Base-by-base conservation (phyloP, 1,284 basidiomycete species). In the Spongispora temasekensis region DNA sequence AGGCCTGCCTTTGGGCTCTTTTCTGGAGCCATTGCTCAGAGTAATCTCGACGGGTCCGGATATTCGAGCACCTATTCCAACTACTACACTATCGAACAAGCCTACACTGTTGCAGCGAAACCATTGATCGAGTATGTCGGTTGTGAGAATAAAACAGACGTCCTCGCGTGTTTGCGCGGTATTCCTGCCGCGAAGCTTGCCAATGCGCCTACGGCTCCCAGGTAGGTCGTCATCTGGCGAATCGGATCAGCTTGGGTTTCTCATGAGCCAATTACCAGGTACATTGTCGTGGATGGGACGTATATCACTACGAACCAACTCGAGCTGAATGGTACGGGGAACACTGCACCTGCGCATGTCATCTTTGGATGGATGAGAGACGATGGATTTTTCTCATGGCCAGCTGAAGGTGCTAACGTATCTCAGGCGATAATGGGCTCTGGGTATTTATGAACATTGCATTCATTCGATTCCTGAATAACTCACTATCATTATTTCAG, bases 281-380 rank as follows among this genome's bases (percentile, higher is more conserved):
- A 75, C 56, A 65, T 79, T 27, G 81, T 83, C 2, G 76, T 80
- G 8, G 81, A 83, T 59, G 81, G 81, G 3, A 79, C 75, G 9
- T 78, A 74, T 64, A 73, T 83, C 37, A 75, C 71, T 1, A 68
- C 71, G 1, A 67, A 71, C n/a, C 73, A 77, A n/a, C 75, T 83
- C 15, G 72, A 73, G 8, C 64, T 82, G 23, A 73, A 76, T 44
- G 78, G 78, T 0, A 65, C 71, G 4, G 79, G 77, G 1, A 72
- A 75, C 4, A 67, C 76, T 4, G 79, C 80, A 5, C 70, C 77
- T 37, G 79, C 79, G 0, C 80, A 81, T 61, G 75, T 79, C 40
- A 76, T 83, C 65, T 79, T 80, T 64, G 82, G 81, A 2, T 79
- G 78, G 74, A 78, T 77, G 76, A 66, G 74, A 28, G 76, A 77